phyloP scores from a whole-genome alignment of 2,329 filamentous ascomycete species.

The Alternaria sp. region DNA sequence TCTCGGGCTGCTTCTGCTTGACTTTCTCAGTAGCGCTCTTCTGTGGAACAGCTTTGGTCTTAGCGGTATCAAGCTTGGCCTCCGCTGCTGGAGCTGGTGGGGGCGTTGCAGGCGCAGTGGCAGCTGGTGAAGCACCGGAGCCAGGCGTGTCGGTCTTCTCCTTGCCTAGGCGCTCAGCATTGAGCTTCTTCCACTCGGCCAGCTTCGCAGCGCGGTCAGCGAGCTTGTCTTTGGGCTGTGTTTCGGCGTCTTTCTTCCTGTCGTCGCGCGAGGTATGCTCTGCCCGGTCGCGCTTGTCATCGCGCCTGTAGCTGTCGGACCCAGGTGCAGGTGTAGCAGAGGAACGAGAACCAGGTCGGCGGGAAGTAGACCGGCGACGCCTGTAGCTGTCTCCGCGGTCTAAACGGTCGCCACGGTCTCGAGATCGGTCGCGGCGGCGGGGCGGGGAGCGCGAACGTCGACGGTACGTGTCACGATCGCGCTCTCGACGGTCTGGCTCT shows the following conservation, averaged over 20 bases:
- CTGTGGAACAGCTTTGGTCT: slow-evolving; percentile 79
- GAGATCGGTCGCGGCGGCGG: slow-evolving; percentile 23
- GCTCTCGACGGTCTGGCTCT: slow-evolving; percentile 54
- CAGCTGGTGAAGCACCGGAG: slow-evolving; percentile 61
- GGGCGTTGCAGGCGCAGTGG: slow-evolving; percentile 73
- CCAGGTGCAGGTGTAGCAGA: slow-evolving; percentile 61
- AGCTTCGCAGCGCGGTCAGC: slow-evolving; percentile 38
- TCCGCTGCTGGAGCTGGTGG: slow-evolving; percentile 30
- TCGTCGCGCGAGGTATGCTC: slow-evolving; percentile 58
- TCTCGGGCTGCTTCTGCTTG: slow-evolving; percentile 59
- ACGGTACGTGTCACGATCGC: slow-evolving; percentile 49
- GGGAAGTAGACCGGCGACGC: slow-evolving; percentile 77
- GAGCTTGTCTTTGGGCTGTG: slow-evolving; percentile 36
- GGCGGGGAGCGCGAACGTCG: slow-evolving; percentile 17
- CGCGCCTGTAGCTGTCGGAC: slow-evolving; percentile 3
- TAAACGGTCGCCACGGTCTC: slow-evolving; percentile 48
- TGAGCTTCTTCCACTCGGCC: slow-evolving; percentile 86
- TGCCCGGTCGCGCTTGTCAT: slow-evolving; percentile 27
- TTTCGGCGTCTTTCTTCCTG: slow-evolving; percentile 63
- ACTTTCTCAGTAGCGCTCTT: slow-evolving; percentile 86
- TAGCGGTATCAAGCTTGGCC: slow-evolving; percentile 60
- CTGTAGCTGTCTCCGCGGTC: slow-evolving; percentile 66
- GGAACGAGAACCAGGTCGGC: slow-evolving; percentile 66
- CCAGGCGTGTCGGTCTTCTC: slow-evolving; percentile 68
- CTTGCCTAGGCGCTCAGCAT: slow-evolving; percentile 62